phyloP scores from a whole-genome alignment of 192 early-diverging fungal genomes.

The Coemansia reversa region DNA sequence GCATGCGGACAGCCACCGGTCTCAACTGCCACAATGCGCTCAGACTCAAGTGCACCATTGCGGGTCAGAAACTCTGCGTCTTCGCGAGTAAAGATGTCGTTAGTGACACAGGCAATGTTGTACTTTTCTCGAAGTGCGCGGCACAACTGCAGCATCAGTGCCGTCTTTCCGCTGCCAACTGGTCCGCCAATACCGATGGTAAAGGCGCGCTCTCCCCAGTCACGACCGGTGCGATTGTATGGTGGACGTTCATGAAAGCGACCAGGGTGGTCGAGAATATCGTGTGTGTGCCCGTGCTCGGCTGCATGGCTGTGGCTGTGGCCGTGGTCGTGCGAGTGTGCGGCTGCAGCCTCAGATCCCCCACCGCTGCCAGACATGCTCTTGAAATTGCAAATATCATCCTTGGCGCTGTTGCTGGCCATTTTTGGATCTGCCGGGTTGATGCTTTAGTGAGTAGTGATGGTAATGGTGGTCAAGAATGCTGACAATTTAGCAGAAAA shows the following conservation, averaged over 20 bases:
- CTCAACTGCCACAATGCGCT: constrained; percentile 91
- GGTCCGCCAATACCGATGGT: constrained; percentile 96
- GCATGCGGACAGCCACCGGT: constrained; percentile 97
- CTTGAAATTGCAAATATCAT: constrained; percentile 45
- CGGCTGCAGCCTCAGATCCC: neutral
- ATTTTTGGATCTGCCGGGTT: neutral
- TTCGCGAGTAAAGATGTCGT: constrained; percentile 97
- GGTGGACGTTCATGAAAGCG: constrained; percentile 70
- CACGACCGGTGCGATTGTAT: constrained; percentile 69
- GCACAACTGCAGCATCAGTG: constrained; percentile 89
- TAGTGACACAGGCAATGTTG: constrained; percentile 90
- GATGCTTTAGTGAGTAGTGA: neutral
- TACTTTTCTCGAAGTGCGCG: constrained; percentile 73
- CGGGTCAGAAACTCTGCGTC: constrained; percentile 94
- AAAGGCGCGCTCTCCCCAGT: constrained; percentile 91
- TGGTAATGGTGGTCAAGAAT: neutral
- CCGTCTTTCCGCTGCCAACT: constrained; percentile 94
- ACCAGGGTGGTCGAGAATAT: constrained; percentile 86
- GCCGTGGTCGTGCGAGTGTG: constrained; percentile 27
- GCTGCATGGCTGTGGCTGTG: constrained; percentile 38
- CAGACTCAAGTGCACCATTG: constrained; percentile 82
- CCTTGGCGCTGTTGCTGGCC: constrained; percentile 3
- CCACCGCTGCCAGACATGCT: constrained; percentile 10
- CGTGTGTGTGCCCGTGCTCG: constrained; percentile 92
- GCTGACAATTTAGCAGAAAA: too few relatives aligned